phyloP scores from a whole-genome alignment of 2,329 filamentous ascomycete species.

The Epichloe elymi region DNA sequence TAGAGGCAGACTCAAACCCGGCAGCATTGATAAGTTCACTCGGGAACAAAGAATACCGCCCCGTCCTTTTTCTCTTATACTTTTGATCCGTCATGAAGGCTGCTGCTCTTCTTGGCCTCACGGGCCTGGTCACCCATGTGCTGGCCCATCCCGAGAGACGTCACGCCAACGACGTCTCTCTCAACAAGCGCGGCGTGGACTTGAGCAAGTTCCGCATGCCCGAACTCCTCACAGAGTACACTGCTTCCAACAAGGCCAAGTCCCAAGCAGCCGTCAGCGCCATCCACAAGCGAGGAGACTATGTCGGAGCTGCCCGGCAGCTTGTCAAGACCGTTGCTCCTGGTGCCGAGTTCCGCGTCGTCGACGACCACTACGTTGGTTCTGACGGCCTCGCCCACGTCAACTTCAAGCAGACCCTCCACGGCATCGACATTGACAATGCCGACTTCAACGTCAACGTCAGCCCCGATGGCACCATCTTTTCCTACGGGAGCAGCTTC shows the following conservation, averaged over 20 bases:
- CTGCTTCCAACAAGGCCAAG: constrained; percentile 9
- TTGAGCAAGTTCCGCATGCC: constrained; percentile 20
- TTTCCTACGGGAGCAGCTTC: constrained; percentile 42
- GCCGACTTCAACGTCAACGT: constrained; percentile 49
- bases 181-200: constrained; percentile 20
- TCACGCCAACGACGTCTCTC: constrained; percentile 10
- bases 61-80: neutral
- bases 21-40: no score
- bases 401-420: constrained; percentile 44
- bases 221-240: constrained; percentile 18
- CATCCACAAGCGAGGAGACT: constrained; percentile 18
- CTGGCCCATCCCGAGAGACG: constrained; percentile 19
- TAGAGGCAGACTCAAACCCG: no score
- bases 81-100: constrained; percentile 17
- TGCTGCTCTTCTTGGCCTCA: constrained; percentile 18
- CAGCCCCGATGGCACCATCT: constrained; percentile 37
- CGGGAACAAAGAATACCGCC: neutral
- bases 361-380: constrained; percentile 40
- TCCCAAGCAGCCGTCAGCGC: constrained; percentile 11
- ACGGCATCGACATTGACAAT: constrained; percentile 47
- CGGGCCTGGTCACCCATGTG: constrained; percentile 19
- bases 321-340: constrained; percentile 26
- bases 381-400: constrained; percentile 42
- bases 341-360: constrained; percentile 33
- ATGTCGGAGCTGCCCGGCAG: constrained; percentile 31